Conservation (phyloP, 352 stramenopile species). For the Globisporangium spinosum region DNA sequence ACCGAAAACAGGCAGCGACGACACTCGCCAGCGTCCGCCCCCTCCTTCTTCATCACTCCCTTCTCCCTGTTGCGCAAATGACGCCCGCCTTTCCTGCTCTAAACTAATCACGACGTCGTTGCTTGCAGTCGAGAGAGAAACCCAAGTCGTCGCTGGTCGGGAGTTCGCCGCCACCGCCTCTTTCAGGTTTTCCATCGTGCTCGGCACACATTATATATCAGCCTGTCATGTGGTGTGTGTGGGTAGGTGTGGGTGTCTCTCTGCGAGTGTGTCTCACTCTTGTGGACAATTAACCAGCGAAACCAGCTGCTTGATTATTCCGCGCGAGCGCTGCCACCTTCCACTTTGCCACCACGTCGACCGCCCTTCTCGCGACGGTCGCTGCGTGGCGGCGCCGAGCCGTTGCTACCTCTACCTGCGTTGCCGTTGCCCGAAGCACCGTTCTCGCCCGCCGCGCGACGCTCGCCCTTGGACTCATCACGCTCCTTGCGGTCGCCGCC, state of each 20-base stretch:
- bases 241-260: slow-evolving; percentile 19
- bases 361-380: slow-evolving; percentile 61
- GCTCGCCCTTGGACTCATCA: slow-evolving; percentile 46
- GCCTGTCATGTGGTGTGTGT: slow-evolving; percentile 21
- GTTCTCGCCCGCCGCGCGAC: slow-evolving; percentile 17
- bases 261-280: slow-evolving; percentile 5
- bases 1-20: neutral
- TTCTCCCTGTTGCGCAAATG: neutral
- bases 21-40: neutral
- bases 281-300: slow-evolving; percentile 2
- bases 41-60: neutral
- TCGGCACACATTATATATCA: slow-evolving; percentile 14
- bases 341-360: slow-evolving; percentile 64
- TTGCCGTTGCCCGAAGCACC: slow-evolving; percentile 37
- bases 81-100: slow-evolving; percentile 11
- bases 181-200: neutral
- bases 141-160: neutral
- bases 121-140: slow-evolving; percentile 3
- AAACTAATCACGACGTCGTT: slow-evolving; percentile 1
- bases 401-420: slow-evolving; percentile 14
- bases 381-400: slow-evolving; percentile 19
- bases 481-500: slow-evolving; percentile 63
- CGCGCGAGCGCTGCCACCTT: slow-evolving; percentile 38
- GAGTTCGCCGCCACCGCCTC: neutral
- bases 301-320: slow-evolving; percentile 33